phyloP scores from a whole-genome alignment of 2,329 filamentous ascomycete genomes.

The Trichoderma endophyticum region DNA sequence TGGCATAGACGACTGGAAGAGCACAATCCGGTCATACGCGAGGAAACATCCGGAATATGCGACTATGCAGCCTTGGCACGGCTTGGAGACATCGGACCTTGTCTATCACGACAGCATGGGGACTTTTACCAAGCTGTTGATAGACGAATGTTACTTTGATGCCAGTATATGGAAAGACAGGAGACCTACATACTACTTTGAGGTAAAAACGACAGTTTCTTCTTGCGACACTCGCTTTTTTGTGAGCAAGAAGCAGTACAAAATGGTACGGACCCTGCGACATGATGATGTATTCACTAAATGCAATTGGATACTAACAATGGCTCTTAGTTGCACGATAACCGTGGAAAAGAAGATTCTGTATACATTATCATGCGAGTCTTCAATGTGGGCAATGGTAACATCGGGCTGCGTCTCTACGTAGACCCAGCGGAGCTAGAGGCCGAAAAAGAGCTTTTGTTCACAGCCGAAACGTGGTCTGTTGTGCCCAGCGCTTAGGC shows the following conservation, averaged over 20 bases:
- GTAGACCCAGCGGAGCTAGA: not conserved
- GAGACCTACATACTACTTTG: slow-evolving; percentile 39
- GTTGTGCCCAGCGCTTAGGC: not conserved
- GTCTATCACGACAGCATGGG: slow-evolving; percentile 33
- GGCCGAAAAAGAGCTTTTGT: not conserved
- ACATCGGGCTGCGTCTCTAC: not conserved
- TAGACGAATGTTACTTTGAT: not conserved
- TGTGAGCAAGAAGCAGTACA: slow-evolving; percentile 43
- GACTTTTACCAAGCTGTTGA: not conserved
- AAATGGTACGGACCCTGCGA: slow-evolving; percentile 33
- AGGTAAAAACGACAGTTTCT: slow-evolving; percentile 47
- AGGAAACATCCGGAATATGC: slow-evolving; percentile 37
- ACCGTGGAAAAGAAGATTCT: not conserved
- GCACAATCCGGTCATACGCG: slow-evolving; percentile 42
- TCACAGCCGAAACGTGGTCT: not conserved
- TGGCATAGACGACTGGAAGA: slow-evolving; percentile 41
- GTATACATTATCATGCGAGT: not conserved
- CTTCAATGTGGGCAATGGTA: not conserved
- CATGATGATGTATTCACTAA: too few species aligned
- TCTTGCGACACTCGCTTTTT: slow-evolving; percentile 39
- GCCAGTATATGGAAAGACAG: not conserved
- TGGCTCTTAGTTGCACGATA: not conserved
- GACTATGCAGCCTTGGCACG: slow-evolving; percentile 38
- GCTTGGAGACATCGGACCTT: slow-evolving; percentile 44
- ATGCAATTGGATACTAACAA: too few species aligned